These are phyloP conservation scores for Secale cereale DNA, from an alignment of 176 grass and related monocot species.

Conservation along the genomic window DNA sequence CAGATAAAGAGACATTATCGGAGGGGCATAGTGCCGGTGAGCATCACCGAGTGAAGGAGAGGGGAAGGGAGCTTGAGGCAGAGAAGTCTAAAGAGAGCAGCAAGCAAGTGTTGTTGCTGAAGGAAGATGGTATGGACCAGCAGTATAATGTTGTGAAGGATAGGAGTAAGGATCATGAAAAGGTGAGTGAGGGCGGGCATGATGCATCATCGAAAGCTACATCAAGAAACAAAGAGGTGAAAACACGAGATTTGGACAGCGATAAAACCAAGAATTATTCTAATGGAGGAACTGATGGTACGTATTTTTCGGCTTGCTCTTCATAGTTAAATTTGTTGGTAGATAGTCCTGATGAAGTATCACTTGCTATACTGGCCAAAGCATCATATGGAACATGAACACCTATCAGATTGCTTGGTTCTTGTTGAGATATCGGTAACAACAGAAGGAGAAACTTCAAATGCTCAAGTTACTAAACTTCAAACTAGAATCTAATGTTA, in stretches of 20 bases:
- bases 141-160: conserved; percentile 20
- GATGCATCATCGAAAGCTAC: neutral
- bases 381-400: neutral
- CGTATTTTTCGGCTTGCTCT: neutral
- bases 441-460: conserved; percentile 4
- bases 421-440: neutral
- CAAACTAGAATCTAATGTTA: neutral
- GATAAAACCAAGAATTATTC: neutral
- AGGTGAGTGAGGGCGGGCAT: neutral
- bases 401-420: neutral
- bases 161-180: conserved; percentile 10
- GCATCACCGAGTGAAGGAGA: neutral
- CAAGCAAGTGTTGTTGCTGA: neutral
- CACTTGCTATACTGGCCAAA: neutral
- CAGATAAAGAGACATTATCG: neutral
- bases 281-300: conserved; percentile 2
- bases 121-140: neutral
- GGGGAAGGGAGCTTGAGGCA: neutral
- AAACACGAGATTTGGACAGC: conserved; percentile 3
- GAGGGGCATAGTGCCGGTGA: neutral
- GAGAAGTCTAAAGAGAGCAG: neutral
- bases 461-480: neutral
- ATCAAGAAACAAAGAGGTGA: conserved; percentile 3
- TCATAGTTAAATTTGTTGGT: neutral
- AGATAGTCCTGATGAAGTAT: neutral